Percentiles rank a stretch among this genome's conserved stretches.
Evolutionary conservation across 106 monocot genomes (phyloP).

Genomic region (Dactylorhiza incarnata): DNA sequence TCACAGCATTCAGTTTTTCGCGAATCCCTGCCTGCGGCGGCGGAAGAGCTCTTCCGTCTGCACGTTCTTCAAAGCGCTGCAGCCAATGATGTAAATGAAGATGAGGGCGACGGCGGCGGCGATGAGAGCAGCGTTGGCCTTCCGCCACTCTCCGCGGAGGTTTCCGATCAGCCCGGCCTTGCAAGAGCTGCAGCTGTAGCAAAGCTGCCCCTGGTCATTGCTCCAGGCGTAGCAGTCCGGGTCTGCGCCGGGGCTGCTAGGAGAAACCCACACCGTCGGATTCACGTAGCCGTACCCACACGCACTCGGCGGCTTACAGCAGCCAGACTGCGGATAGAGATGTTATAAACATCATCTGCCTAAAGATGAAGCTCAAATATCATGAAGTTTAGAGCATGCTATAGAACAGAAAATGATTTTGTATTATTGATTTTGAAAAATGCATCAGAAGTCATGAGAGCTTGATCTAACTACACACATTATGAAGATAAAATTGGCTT

Average conservation of each 20-base stretch:
- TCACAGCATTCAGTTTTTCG: conserved; percentile 4
- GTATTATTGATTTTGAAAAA: no score
- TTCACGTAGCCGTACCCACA: conserved; percentile 85
- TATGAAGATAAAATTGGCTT: no score
- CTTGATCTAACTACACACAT: no score
- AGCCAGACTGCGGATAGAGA: conserved; percentile 54
- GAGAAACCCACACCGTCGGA: conserved; percentile 82
- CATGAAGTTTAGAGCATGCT: no score
- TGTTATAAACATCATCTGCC: not conserved
- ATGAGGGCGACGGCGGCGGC: conserved; percentile 67
- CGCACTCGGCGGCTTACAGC: conserved; percentile 76
- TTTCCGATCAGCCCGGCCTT: conserved; percentile 71
- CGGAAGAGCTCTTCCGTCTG: conserved; percentile 83
- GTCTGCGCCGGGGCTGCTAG: conserved; percentile 45
- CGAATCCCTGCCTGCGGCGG: conserved; percentile 60
- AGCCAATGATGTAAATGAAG: conserved; percentile 73
- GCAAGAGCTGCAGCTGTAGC: conserved; percentile 76
- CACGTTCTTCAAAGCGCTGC: conserved; percentile 79
- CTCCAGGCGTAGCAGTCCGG: conserved; percentile 70
- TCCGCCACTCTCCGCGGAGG: conserved; percentile 68
- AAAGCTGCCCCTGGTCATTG: conserved; percentile 72
- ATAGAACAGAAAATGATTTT: no score
- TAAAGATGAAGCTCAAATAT: not conserved
- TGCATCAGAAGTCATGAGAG: no score
- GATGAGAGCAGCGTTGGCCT: conserved; percentile 67